These are phyloP conservation scores for Podaxis sp. DNA, from an alignment of 768 basidiomycete genomes.

Conservation along the genomic window DNA sequence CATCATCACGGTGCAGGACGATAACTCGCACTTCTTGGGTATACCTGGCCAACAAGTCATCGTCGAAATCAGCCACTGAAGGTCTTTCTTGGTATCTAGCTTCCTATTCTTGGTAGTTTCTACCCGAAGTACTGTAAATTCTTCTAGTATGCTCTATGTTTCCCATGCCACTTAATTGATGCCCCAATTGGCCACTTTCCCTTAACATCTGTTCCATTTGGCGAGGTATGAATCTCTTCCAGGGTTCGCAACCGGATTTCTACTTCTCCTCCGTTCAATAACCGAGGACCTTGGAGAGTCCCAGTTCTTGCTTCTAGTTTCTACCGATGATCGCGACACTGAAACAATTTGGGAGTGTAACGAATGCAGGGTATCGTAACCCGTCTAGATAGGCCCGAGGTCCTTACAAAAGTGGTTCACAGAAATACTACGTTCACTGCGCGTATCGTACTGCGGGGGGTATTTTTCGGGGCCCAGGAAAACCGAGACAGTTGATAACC, in stretches of 20 bases:
- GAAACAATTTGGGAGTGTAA: neutral
- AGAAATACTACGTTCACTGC: too few relatives aligned
- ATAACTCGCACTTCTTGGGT: constrained; percentile 24
- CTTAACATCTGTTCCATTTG: neutral
- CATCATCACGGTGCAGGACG: constrained; percentile 21
- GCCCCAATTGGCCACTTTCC: neutral
- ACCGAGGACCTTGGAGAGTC: neutral
- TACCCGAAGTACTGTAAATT: neutral
- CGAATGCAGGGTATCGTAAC: too few relatives aligned
- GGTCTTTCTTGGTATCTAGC: neutral
- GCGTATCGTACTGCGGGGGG: too few relatives aligned
- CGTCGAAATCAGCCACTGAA: constrained; percentile 13
- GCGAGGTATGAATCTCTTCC: neutral
- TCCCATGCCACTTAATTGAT: neutral
- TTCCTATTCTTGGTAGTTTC: neutral
- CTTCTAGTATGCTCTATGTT: neutral
- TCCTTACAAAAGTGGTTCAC: too few relatives aligned
- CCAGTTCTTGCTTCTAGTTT: too few relatives aligned
- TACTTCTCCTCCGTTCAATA: neutral
- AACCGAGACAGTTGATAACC: too few relatives aligned
- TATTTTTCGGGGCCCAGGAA: too few relatives aligned
- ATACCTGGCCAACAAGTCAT: constrained; percentile 27
- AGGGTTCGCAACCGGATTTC: neutral
- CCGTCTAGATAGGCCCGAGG: too few relatives aligned
- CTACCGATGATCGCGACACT: neutral